phyloP scores from a whole-genome alignment of 306 rosid species.

The Cicer cuneatum region DNA sequence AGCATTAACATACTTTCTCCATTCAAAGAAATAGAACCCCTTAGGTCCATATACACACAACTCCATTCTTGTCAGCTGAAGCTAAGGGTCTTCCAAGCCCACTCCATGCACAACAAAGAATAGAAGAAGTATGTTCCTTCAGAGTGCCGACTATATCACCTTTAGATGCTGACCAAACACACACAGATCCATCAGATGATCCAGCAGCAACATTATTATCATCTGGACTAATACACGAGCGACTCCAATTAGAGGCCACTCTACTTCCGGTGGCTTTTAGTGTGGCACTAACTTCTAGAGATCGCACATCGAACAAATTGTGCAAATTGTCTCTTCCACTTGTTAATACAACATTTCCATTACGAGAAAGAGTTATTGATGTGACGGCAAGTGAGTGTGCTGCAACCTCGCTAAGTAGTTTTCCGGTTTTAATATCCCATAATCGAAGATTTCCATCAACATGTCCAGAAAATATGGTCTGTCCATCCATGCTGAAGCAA shows the following conservation, averaged over 20 bases:
- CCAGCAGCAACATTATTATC: slow-evolving; percentile 90
- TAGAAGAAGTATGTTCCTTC: slow-evolving; percentile 78
- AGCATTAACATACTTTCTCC: neutral
- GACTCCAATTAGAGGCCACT: slow-evolving; percentile 95
- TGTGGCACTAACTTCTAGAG: slow-evolving; percentile 90
- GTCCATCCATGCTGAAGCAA: slow-evolving; percentile 86
- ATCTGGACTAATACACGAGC: slow-evolving; percentile 94
- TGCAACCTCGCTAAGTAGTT: slow-evolving; percentile 81
- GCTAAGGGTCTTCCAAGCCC: slow-evolving; percentile 86
- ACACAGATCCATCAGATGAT: slow-evolving; percentile 81
- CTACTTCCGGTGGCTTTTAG: slow-evolving; percentile 74
- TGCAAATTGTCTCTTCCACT: slow-evolving; percentile 96
- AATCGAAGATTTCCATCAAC: slow-evolving; percentile 89
- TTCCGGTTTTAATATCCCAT: slow-evolving; percentile 89
- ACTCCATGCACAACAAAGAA: slow-evolving; percentile 87
- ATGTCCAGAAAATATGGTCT: slow-evolving; percentile 88
- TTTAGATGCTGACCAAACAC: slow-evolving; percentile 77
- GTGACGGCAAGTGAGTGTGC: slow-evolving; percentile 85
- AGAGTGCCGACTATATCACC: slow-evolving; percentile 75
- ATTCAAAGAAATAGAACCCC: slow-evolving; percentile 29
- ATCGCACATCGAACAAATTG: slow-evolving; percentile 80
- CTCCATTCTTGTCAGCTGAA: slow-evolving; percentile 89
- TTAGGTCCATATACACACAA: slow-evolving; percentile 80
- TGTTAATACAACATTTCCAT: slow-evolving; percentile 78
- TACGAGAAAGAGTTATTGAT: slow-evolving; percentile 79